Evolutionary conservation across 1,139 yeast genomes (phyloP).

Genomic region (Pichia sp.): DNA sequence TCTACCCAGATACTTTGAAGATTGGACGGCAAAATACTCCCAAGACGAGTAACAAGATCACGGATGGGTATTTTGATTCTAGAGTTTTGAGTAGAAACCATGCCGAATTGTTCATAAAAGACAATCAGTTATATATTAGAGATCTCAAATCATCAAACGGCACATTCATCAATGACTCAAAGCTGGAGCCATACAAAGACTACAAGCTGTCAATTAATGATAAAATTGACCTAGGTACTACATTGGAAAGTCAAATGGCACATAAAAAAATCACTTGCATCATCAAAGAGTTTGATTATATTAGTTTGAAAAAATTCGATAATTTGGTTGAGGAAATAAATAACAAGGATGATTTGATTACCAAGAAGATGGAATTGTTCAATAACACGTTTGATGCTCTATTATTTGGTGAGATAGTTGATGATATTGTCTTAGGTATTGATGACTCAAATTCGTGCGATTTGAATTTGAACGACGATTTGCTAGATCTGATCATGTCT

Average conservation of each 20-base stretch:
- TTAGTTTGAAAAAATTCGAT: slow-evolving; percentile 32
- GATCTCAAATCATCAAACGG: slow-evolving; percentile 94
- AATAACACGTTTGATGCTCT: slow-evolving; percentile 59
- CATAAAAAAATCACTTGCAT: slow-evolving; percentile 82
- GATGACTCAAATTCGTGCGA: background rate
- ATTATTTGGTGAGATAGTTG: slow-evolving; percentile 66
- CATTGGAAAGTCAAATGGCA: slow-evolving; percentile 75
- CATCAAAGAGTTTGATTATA: slow-evolving; percentile 58
- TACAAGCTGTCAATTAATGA: slow-evolving; percentile 70
- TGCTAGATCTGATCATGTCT: slow-evolving; percentile 22
- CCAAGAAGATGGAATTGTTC: slow-evolving; percentile 34
- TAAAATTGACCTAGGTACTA: slow-evolving; percentile 82
- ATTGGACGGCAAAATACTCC: slow-evolving; percentile 84
- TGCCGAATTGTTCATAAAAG: slow-evolving; percentile 73
- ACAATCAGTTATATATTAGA: slow-evolving; percentile 63
- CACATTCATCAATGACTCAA: slow-evolving; percentile 76
- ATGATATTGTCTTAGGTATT: slow-evolving; percentile 23
- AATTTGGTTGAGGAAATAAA: slow-evolving; percentile 21
- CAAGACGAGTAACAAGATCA: slow-evolving; percentile 66
- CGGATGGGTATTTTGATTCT: slow-evolving; percentile 92
- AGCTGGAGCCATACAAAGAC: slow-evolving; percentile 56
- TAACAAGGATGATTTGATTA: slow-evolving; percentile 24
- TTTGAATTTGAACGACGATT: slow-evolving; percentile 17
- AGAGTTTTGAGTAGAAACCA: slow-evolving; percentile 90
- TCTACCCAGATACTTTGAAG: slow-evolving; percentile 76